Evolutionary conservation across 805 yeast species (phyloP).

Genomic region (Grigorovia humatica): DNA sequence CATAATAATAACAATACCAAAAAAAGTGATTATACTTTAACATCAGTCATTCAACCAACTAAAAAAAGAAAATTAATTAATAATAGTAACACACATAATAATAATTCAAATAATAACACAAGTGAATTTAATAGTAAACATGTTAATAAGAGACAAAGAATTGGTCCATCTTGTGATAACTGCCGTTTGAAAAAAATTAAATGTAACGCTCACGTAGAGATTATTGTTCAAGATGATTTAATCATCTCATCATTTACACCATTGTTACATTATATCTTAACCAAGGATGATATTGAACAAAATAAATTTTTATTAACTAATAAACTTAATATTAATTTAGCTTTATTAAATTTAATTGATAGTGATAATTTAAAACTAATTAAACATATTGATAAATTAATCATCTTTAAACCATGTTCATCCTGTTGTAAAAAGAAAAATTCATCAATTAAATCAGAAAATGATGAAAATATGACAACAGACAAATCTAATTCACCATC

Average conservation of each 20-base stretch:
- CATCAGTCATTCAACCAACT: not conserved
- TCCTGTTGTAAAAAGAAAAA: constrained; percentile 34
- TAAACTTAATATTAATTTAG: not conserved
- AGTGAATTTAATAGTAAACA: not conserved
- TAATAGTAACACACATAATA: too few species aligned
- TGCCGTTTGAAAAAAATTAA: constrained; percentile 66
- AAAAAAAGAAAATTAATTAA: not conserved
- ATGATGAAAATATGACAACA: not conserved
- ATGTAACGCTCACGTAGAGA: constrained; percentile 56
- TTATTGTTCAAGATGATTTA: constrained; percentile 26
- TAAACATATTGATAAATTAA: constrained; percentile 27
- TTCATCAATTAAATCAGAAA: not conserved
- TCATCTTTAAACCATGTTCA: constrained; percentile 45
- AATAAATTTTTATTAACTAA: not conserved
- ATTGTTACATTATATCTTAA: constrained; percentile 16
- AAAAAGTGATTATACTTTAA: too few species aligned
- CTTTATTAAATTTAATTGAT: too few species aligned
- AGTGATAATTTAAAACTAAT: constrained; percentile 6
- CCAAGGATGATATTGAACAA: constrained; percentile 9
- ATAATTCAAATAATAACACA: not conserved
- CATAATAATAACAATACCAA: not conserved
- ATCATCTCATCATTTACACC: constrained; percentile 10
- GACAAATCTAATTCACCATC: not conserved
- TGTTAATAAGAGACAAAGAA: constrained; percentile 41
- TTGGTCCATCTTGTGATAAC: constrained; percentile 68